phyloP scores from a whole-genome alignment of 2,329 filamentous ascomycete genomes.

The Xylaria sp. region DNA sequence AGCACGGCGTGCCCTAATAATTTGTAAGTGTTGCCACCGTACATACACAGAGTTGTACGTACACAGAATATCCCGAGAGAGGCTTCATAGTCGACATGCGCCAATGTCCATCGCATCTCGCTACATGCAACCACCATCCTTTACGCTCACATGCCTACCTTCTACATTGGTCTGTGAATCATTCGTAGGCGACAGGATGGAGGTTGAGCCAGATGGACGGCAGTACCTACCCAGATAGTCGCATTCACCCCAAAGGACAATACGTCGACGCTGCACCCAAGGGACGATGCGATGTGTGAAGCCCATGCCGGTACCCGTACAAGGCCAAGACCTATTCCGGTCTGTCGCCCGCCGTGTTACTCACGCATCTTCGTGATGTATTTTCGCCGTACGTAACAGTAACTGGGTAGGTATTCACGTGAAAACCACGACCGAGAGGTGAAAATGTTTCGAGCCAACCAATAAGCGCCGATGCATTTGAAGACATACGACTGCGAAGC shows the following conservation, averaged over 20 bases:
- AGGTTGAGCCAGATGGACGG: neutral
- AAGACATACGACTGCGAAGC: constrained; percentile 15
- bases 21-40: neutral
- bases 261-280: constrained; percentile 1
- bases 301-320: constrained; percentile 8
- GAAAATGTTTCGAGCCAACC: constrained; percentile 12
- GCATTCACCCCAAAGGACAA: constrained; percentile 11
- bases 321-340: neutral
- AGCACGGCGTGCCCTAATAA: neutral
- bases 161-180: no score
- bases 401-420: neutral
- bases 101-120: neutral
- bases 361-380: neutral
- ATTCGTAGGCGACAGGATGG: neutral
- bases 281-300: constrained; percentile 9
- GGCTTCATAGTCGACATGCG: neutral
- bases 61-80: neutral
- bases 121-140: neutral
- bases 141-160: neutral
- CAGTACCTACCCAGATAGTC: constrained; percentile 15
- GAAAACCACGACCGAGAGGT: neutral
- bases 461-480: neutral
- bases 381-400: neutral
- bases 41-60: no score
- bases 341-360: neutral